Evolutionary conservation across 129 eudicot species (phyloP).

Genomic region (Apium graveolens): DNA sequence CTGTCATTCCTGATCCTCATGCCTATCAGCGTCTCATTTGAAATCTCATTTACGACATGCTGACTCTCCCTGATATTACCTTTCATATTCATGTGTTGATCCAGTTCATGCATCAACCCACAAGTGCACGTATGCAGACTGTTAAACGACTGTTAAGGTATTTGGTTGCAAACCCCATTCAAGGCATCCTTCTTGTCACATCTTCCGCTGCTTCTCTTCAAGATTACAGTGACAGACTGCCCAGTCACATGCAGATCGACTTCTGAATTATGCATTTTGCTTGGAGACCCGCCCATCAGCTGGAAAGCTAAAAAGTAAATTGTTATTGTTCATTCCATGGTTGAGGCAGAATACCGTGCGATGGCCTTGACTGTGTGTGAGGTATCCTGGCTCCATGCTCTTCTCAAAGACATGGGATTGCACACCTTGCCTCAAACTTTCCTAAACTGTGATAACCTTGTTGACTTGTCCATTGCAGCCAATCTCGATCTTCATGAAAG

Average conservation of each 20-base stretch:
- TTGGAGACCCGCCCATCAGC: not conserved
- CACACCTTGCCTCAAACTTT: too few species aligned
- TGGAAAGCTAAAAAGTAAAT: too few species aligned
- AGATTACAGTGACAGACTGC: not conserved
- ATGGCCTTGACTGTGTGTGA: too few species aligned
- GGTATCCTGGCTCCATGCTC: too few species aligned
- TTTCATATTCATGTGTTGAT: too few species aligned
- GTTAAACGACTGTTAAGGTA: not conserved
- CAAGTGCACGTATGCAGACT: not conserved
- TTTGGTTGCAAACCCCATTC: not conserved
- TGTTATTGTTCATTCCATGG: too few species aligned
- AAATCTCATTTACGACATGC: not conserved
- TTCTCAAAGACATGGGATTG: too few species aligned
- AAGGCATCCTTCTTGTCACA: not conserved
- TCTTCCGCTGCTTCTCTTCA: not conserved
- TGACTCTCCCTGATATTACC: too few species aligned
- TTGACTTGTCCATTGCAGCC: too few species aligned
- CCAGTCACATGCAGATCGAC: not conserved
- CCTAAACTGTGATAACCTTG: too few species aligned
- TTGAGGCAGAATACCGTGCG: too few species aligned
- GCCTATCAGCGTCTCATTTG: not conserved
- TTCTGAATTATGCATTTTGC: not conserved
- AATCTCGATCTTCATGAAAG: too few species aligned
- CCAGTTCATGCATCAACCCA: not conserved
- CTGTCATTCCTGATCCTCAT: not conserved